Evolutionary conservation across 345 rosid species (phyloP).

Genomic region (Draba incana): DNA sequence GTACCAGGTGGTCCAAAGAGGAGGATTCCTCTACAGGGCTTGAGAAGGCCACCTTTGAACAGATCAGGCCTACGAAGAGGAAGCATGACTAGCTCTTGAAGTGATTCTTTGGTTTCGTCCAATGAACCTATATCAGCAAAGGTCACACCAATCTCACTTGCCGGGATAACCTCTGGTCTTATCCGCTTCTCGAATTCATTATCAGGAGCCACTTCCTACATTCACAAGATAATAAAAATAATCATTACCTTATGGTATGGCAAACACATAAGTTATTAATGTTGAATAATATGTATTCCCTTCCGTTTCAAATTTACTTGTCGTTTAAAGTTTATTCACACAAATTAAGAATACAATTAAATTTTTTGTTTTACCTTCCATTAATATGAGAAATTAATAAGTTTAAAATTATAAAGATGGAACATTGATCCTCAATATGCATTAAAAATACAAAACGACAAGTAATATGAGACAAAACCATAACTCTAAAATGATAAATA

Average conservation of each 20-base stretch:
- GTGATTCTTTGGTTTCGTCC: slow-evolving; percentile 91
- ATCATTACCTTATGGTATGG: slow-evolving; percentile 4
- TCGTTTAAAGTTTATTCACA: no score
- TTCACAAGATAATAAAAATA: neutral
- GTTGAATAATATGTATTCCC: neutral
- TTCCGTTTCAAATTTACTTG: no score
- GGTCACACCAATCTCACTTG: slow-evolving; percentile 94
- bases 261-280: slow-evolving; percentile 13
- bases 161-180: slow-evolving; percentile 98
- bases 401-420: no score
- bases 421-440: no score
- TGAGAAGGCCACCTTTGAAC: slow-evolving; percentile 95
- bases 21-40: slow-evolving; percentile 96
- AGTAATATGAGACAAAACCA: no score
- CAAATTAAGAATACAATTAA: no score
- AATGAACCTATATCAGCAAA: slow-evolving; percentile 95
- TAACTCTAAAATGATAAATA: no score
- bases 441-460: no score
- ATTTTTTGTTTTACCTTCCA: no score
- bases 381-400: no score
- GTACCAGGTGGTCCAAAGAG: slow-evolving; percentile 99
- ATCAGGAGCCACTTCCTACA: slow-evolving; percentile 82
- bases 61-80: slow-evolving; percentile 98
- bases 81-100: slow-evolving; percentile 98
- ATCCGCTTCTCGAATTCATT: slow-evolving; percentile 96